phyloP scores from a whole-genome alignment of 148 eudicot species.

The Fagopyrum tataricum region DNA sequence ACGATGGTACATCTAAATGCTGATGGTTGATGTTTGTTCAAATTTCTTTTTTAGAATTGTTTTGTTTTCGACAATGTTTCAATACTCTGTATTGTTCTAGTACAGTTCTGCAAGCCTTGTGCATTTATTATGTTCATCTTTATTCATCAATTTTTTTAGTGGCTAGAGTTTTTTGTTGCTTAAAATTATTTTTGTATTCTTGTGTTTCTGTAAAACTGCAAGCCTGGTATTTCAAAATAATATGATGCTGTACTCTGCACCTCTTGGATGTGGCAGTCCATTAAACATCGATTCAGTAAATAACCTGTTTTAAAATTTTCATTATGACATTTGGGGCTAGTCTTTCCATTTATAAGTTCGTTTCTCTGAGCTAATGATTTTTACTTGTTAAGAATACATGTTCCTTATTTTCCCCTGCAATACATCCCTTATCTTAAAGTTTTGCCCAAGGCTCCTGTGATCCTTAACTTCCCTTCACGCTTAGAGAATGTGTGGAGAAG shows the following conservation, averaged over 20 bases:
- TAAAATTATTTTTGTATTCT: not conserved
- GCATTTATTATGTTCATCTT: not conserved
- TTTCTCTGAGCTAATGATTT: not conserved
- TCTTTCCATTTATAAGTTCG: not conserved
- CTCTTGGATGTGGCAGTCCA: not conserved
- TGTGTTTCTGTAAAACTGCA: not conserved
- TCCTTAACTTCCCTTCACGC: constrained; percentile 31
- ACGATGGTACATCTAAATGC: not conserved
- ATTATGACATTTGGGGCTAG: not conserved
- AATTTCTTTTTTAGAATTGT: not conserved
- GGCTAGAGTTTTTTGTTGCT: not conserved
- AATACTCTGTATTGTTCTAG: not conserved
- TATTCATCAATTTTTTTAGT: not conserved
- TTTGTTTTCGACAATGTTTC: not conserved
- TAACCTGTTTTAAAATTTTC: not conserved
- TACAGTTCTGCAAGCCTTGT: not conserved
- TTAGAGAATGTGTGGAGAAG: constrained; percentile 51
- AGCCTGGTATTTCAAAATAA: not conserved
- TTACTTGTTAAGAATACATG: not conserved
- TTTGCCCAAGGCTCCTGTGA: not conserved
- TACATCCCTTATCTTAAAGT: not conserved
- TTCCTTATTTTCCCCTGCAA: not conserved
- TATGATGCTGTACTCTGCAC: not conserved
- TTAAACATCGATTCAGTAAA: not conserved
- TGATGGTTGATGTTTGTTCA: not conserved